A percentile compares a stretch with the other conserved stretches of the same genome.
phyloP scores from a whole-genome alignment of 768 basidiomycete genomes.

The Serendipita sp. region DNA sequence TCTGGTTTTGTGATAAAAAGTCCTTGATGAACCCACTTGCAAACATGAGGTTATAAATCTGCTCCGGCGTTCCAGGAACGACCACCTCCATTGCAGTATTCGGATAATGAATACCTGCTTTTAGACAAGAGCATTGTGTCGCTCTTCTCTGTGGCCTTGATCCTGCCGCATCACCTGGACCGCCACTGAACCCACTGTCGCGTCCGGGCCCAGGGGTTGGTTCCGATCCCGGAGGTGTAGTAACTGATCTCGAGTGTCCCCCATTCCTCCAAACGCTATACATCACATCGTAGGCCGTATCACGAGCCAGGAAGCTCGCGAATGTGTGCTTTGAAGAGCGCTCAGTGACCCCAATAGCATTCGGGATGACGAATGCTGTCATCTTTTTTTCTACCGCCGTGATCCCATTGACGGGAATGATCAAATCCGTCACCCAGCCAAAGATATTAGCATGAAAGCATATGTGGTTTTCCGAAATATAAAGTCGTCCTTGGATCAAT shows the following conservation, averaged over 20 bases:
- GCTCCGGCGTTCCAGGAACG: constrained; percentile 82
- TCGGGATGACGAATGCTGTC: constrained; percentile 96
- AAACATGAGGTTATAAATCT: constrained; percentile 92
- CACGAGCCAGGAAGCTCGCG: constrained; percentile 89
- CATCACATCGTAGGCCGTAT: constrained; percentile 92
- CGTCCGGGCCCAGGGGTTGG: constrained; percentile 12
- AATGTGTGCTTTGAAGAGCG: constrained; percentile 76
- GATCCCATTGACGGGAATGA: constrained; percentile 78
- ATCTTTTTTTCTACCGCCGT: constrained; percentile 83
- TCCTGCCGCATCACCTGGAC: constrained; percentile 6
- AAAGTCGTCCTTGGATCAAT: constrained; percentile 84
- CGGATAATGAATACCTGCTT: constrained; percentile 46
- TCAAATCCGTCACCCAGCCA: constrained; percentile 91
- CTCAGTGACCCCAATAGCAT: constrained; percentile 83
- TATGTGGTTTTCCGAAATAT: constrained; percentile 97
- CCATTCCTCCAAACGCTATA: constrained; percentile 85
- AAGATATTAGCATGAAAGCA: constrained; percentile 99
- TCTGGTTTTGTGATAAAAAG: constrained; percentile 81
- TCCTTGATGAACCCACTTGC: constrained; percentile 90
- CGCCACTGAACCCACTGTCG: constrained; percentile 12
- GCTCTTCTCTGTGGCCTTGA: constrained; percentile 27
- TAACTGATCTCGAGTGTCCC: background rate
- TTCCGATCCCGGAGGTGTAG: constrained; percentile 13
- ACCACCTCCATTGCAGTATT: constrained; percentile 64
- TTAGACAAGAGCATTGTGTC: constrained; percentile 60